Evolutionary conservation across 495 filamentous ascomycete genomes (phyloP), one percentile per base, ranked within the genome.

Genomic region (Penicillium odoratum): DNA sequence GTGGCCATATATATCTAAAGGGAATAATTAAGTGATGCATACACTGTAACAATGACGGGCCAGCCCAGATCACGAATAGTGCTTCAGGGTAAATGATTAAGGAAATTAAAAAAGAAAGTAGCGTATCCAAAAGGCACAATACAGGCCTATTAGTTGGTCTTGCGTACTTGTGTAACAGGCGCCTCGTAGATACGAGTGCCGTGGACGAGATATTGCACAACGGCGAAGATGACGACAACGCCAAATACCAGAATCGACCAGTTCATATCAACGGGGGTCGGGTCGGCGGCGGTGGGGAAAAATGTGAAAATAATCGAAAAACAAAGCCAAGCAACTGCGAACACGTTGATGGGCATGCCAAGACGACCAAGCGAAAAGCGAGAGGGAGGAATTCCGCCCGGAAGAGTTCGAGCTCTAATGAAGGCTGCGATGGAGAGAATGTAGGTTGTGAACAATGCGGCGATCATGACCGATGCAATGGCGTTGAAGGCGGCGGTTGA

Each of bases 401-500:
- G 62, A 16, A 65, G 58, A 26, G 63, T 47, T 16, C 67, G 67
- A 28, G 60, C 65, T 4, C 67, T 64, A 16, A 69, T 63, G 29
- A 69, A 44, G 5, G 67, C 64, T 3, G 40, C 55, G 18, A 77
- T 74, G 3, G 69, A 73, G 29, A 79, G 58, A 42, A 76, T 67
- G 51, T 78, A 80, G 0, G 77, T 76, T 5, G 67, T 68, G 56
- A 75, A 76, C 10, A 80, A 64, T 8, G 66, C 68, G 34, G 70
- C 67, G 36, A 80, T 72, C 56, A 72, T 70, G 1, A 77, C 68
- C 3, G 78, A 78, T 30, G 75, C 70, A 18, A 80, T 65, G 26
- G 69, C 73, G 48, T 80, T 80, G 55, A 80, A 78, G 0, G 76
- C 78, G 7, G 74, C 69, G 1, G 74, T 65, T 3, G 78, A 80